Percentiles rank a stretch among this genome's conserved stretches.
These are phyloP conservation scores for Novymonas esmeraldas DNA, from an alignment of 208 protist genomes.

Conservation along the genomic window DNA sequence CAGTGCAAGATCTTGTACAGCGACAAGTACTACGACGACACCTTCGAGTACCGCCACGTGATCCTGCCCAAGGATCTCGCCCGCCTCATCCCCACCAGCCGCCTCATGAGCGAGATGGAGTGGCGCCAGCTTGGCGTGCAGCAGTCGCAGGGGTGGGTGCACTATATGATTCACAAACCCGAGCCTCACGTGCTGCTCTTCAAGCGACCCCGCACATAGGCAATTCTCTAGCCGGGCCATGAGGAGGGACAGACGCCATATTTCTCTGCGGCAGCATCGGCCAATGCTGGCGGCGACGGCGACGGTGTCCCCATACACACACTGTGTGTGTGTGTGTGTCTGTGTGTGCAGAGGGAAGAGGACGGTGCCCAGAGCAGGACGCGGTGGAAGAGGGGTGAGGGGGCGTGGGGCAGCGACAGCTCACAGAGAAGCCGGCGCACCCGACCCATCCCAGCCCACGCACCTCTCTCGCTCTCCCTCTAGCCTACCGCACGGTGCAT, in stretches of 20 bases:
- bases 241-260: background rate
- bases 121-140: slow-evolving; percentile 97
- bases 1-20: slow-evolving; percentile 95
- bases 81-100: slow-evolving; percentile 88
- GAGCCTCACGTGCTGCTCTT: slow-evolving; percentile 98
- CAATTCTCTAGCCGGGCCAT: no score
- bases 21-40: slow-evolving; percentile 96
- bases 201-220: slow-evolving; percentile 77
- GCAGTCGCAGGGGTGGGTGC: slow-evolving; percentile 97
- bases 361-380: no score
- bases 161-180: slow-evolving; percentile 98
- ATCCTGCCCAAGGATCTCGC: slow-evolving; percentile 97
- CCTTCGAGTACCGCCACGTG: slow-evolving; percentile 98
- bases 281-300: no score
- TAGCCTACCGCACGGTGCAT: background rate
- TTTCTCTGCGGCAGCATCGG: no score
- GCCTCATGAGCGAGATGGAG: slow-evolving; percentile 96
- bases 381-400: no score
- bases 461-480: background rate
- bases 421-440: no score
- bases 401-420: no score
- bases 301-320: no score
- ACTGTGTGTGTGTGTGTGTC: no score
- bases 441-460: no score
- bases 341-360: no score